Evolutionary conservation across 2,329 filamentous ascomycete genomes (phyloP).

Genomic region (Monosporascus sp.): DNA sequence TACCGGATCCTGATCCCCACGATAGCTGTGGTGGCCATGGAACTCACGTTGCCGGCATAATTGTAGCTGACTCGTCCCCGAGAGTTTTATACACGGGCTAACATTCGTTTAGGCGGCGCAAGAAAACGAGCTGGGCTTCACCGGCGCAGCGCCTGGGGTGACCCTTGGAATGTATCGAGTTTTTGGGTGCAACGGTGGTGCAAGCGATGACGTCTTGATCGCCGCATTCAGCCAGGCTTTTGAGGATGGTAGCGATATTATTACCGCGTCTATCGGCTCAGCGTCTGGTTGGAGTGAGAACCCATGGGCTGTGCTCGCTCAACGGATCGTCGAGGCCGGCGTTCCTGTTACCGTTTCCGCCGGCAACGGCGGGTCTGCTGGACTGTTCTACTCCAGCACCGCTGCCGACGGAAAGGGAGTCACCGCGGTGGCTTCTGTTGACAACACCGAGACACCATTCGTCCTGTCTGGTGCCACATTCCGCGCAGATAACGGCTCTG

Average conservation of each 20-base stretch:
- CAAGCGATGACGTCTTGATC: conserved; percentile 33
- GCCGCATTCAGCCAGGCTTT: conserved; percentile 34
- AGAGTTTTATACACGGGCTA: not conserved
- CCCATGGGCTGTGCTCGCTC: conserved; percentile 2
- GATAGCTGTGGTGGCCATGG: conserved; percentile 1
- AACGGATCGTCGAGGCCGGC: conserved; percentile 7
- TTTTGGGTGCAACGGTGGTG: conserved; percentile 27
- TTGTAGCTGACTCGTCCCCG: not conserved
- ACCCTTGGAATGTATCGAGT: conserved; percentile 34
- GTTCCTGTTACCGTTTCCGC: conserved; percentile 5
- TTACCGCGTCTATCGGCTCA: conserved; percentile 3
- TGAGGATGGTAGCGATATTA: conserved; percentile 26
- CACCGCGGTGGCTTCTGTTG: not conserved
- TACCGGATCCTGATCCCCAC: not conserved
- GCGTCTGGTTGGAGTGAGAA: conserved; percentile 4
- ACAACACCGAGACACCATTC: not conserved
- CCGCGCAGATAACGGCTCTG: not conserved
- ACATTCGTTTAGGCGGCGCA: conserved; percentile 26
- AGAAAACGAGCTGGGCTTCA: conserved; percentile 29
- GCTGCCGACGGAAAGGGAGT: not conserved
- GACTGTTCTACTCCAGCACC: not conserved
- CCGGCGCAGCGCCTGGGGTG: conserved; percentile 34
- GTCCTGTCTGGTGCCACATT: not conserved
- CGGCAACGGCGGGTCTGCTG: conserved; percentile 5
- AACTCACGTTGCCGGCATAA: conserved; percentile 1